A percentile compares a stretch with the other conserved stretches of the same genome.
These are phyloP conservation scores for Aspergillus sp. DNA, from an alignment of 2,329 filamentous ascomycete genomes.

Conservation along the genomic window DNA sequence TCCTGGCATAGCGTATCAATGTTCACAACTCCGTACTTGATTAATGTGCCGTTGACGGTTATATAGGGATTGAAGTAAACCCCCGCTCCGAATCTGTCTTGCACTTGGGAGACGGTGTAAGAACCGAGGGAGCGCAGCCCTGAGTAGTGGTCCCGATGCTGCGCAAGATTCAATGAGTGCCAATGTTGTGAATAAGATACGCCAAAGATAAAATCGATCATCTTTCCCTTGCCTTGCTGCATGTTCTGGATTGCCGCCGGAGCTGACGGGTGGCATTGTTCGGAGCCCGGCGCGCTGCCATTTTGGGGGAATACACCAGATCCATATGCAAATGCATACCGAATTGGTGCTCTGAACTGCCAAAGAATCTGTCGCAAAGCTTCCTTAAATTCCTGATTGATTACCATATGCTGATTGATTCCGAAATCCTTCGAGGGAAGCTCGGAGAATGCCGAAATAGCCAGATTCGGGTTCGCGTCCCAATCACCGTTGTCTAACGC, in stretches of 20 bases:
- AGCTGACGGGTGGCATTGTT: conserved; percentile 70
- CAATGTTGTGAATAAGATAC: conserved; percentile 94
- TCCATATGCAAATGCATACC: conserved; percentile 96
- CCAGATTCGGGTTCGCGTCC: conserved; percentile 72
- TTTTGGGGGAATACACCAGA: conserved; percentile 91
- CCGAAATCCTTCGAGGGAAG: conserved; percentile 80
- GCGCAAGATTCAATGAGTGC: conserved; percentile 86
- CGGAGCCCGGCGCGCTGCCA: conserved; percentile 42
- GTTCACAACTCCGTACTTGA: conserved; percentile 98
- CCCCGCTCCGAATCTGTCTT: conserved; percentile 85
- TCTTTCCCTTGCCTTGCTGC: conserved; percentile 85
- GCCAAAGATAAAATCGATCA: conserved; percentile 98
- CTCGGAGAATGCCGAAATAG: conserved; percentile 72
- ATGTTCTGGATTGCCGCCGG: conserved; percentile 78
- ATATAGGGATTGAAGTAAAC: conserved; percentile 98
- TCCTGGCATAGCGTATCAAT: conserved; percentile 85
- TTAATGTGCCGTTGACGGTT: conserved; percentile 88
- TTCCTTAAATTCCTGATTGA: conserved; percentile 94
- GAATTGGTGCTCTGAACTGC: conserved; percentile 88
- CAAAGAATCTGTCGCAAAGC: conserved; percentile 82
- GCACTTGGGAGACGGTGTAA: conserved; percentile 77
- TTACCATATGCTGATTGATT: conserved; percentile 92
- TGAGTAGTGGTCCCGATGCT: conserved; percentile 92
- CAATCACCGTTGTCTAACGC: conserved; percentile 55
- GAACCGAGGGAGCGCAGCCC: conserved; percentile 80